Conservation (phyloP, 192 early-diverging fungal genomes). For the Diversispora epigaea region DNA sequence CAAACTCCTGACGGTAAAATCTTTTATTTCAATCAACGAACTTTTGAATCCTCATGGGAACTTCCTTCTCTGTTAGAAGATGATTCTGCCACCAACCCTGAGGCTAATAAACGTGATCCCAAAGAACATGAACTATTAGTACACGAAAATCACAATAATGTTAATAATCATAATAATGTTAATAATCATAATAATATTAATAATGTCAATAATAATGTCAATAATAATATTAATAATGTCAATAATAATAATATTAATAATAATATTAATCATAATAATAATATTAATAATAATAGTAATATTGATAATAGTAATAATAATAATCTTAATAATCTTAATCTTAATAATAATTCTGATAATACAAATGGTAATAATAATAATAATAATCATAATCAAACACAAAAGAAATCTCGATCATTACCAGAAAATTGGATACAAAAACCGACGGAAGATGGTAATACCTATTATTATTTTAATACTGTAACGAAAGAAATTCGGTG, state of each 20-base stretch:
- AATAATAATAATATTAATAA: too few species aligned
- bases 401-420: not conserved
- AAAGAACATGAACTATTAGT: too few species aligned
- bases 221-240: too few species aligned
- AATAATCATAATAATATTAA: too few species aligned
- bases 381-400: not conserved
- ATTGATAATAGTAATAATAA: not conserved
- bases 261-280: too few species aligned
- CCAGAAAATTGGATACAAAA: constrained; percentile 34
- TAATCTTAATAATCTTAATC: too few species aligned
- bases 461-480: constrained; percentile 42
- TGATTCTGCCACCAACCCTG: not conserved
- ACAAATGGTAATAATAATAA: too few species aligned
- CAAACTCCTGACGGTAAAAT: constrained; percentile 48
- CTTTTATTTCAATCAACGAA: constrained; percentile 50
- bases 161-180: too few species aligned
- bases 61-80: constrained; percentile 12
- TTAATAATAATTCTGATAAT: too few species aligned
- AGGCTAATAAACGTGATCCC: too few species aligned
- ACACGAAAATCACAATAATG: too few species aligned
- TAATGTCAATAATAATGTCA: too few species aligned
- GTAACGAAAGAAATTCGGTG: constrained; percentile 42
- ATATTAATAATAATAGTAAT: not conserved
- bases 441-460: constrained; percentile 40
- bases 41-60: constrained; percentile 46